phyloP scores from a whole-genome alignment of 768 basidiomycete species.

The Rubroboletus satanas region DNA sequence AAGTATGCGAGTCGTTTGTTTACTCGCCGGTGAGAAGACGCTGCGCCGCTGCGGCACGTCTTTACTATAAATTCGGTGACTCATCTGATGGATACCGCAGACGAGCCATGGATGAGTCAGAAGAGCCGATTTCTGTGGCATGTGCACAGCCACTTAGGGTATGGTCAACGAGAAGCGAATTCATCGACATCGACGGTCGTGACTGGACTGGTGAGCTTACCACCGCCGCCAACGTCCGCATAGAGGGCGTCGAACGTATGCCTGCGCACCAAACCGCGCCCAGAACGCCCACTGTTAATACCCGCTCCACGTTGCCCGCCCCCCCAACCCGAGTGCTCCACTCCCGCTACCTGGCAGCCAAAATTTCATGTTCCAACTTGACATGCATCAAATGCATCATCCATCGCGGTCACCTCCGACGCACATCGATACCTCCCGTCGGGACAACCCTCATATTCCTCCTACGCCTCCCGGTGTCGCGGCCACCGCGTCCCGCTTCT shows the following conservation, averaged over 20 bases:
- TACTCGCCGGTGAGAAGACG: not conserved
- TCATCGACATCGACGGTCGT: not conserved
- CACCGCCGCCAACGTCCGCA: not conserved
- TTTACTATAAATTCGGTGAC: no score
- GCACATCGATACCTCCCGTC: constrained; percentile 6
- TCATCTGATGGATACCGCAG: no score
- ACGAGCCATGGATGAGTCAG: not conserved
- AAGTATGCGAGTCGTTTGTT: no score
- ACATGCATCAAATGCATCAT: constrained; percentile 15
- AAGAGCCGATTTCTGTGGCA: not conserved
- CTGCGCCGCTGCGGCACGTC: not conserved
- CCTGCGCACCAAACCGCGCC: not conserved
- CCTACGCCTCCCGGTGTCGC: constrained; percentile 10
- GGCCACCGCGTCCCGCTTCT: constrained; percentile 27
- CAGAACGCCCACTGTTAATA: not conserved
- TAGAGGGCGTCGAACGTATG: constrained; percentile 9
- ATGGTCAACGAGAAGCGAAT: not conserved
- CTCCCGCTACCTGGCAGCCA: not conserved
- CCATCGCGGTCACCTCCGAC: constrained; percentile 15
- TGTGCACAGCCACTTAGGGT: constrained; percentile 11
- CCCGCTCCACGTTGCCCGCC: constrained; percentile 1
- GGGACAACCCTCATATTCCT: not conserved
- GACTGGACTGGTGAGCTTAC: not conserved
- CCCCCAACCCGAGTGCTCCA: not conserved
- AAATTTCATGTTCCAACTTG: not conserved